phyloP scores from a whole-genome alignment of 2,329 filamentous ascomycete species.

The Exophiala xenobiotica region DNA sequence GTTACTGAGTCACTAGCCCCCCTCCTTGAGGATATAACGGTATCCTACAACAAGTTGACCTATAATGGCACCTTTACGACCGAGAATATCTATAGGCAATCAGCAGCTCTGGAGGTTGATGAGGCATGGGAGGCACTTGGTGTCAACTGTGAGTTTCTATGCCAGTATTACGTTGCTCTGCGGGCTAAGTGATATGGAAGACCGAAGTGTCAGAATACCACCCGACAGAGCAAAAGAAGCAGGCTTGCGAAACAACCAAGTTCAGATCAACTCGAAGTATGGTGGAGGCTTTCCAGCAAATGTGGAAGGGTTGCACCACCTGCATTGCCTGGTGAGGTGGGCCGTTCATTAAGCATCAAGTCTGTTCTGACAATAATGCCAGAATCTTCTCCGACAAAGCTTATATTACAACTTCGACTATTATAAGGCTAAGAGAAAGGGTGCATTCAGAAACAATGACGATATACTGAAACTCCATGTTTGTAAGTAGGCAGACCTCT shows the following conservation, averaged over 20 bases:
- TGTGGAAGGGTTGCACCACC: conserved; percentile 36
- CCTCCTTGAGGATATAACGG: neutral
- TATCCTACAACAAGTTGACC: neutral
- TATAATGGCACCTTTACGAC: conserved; percentile 61
- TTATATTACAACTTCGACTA: conserved; percentile 61
- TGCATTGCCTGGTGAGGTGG: conserved; percentile 48
- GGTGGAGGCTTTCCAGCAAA: conserved; percentile 54
- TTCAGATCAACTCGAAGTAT: conserved; percentile 55
- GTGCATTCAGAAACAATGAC: conserved; percentile 58
- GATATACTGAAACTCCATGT: conserved; percentile 57
- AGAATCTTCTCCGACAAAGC: conserved; percentile 60
- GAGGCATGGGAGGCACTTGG: conserved; percentile 57
- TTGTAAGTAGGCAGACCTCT: conserved; percentile 45
- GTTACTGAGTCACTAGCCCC: neutral
- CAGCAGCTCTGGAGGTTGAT: conserved; percentile 55
- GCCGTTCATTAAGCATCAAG: neutral
- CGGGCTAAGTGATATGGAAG: conserved; percentile 32
- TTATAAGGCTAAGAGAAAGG: conserved; percentile 51
- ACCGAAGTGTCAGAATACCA: conserved; percentile 51
- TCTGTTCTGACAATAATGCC: conserved; percentile 2
- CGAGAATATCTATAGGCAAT: conserved; percentile 54
- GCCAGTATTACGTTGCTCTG: neutral
- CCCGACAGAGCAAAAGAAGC: conserved; percentile 50
- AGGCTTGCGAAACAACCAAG: conserved; percentile 55
- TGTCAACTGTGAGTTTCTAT: conserved; percentile 48